Evolutionary conservation across 2,329 filamentous ascomycete genomes (phyloP).

Genomic region (Amylocarpus encephaloides): DNA sequence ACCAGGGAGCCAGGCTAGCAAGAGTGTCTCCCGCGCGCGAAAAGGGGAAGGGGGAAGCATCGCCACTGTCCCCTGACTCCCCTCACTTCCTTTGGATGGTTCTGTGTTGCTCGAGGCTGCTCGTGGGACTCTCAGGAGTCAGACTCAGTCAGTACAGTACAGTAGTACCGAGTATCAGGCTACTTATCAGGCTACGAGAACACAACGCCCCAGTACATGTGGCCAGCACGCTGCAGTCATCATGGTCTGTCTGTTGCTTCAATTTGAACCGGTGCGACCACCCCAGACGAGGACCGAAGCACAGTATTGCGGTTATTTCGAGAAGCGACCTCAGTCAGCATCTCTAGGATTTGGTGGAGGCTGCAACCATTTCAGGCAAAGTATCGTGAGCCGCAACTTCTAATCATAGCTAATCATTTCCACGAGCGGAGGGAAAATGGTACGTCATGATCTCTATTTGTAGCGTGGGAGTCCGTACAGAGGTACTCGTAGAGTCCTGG

Average conservation of each 20-base stretch:
- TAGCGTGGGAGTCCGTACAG: not conserved
- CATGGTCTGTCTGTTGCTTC: not conserved
- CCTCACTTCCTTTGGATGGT: not conserved
- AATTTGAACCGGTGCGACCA: not conserved
- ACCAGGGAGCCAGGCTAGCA: not conserved
- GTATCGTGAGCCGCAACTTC: not conserved
- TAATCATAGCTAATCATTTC: not conserved
- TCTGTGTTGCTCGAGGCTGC: not conserved
- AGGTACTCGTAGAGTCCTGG: too few species aligned
- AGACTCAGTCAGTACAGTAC: too few species aligned
- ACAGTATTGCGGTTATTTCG: not conserved
- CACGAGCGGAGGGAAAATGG: not conserved
- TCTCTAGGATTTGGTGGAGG: not conserved
- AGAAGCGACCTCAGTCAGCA: not conserved
- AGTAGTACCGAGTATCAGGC: too few species aligned
- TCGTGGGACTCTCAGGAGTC: not conserved
- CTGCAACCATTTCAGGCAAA: not conserved
- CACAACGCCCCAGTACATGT: not conserved
- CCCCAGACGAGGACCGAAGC: not conserved
- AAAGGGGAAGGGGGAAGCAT: not conserved
- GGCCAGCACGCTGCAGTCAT: not conserved
- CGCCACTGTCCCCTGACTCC: not conserved
- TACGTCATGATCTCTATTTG: constrained; percentile 4
- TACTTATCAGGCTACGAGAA: not conserved
- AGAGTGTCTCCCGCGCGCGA: not conserved